Base-by-base conservation (phyloP, 306 rosid genomes). In the Mimosa pudica region DNA sequence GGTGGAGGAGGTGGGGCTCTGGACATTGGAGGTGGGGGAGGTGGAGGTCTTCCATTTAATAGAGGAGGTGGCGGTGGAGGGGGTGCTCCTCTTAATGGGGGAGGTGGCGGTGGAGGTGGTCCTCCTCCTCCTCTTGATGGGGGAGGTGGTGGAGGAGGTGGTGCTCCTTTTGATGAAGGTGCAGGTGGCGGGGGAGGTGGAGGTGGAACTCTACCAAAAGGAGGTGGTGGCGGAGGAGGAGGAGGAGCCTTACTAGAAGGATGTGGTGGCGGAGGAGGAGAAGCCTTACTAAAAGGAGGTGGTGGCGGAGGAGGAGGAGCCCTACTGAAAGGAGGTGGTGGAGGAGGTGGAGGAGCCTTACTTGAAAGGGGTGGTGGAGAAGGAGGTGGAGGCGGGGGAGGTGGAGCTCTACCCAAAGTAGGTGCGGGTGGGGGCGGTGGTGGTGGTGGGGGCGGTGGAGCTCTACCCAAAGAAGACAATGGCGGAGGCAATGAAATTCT, bases 11-110 rank as follows among this genome's bases (percentile, higher is more conserved):
- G 83, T 14, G 89, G 64, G 3, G 38, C 17, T 61, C 66, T 61
- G 30, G 66, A 24, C 66, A 61, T 10, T 61, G 81, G 85, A 44
- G 74, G 74, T 11, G 74, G 74, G 24, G 89, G 74, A 18, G 84
- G 82, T 7, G 80, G 91, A 1, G 88, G 88, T 1, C 82, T 49
- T 62, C 84, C 85, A 55, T 0, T 71, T 57, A 41, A 77, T 42
- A 82, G 77, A 3, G 89, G 85, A 0, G 91, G 88, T 0, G 80
- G 86, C 3, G 87, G 85, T 0, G 85, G 73, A 2, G 86, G 72
- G 3, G 82, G 75, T 1, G 14, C 62, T 65, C 81, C 17, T 20
- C 12, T 60, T 11, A 33, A 70, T 48, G 79, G 79, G 33, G 79
- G 75, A 52, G 47, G 61, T 7, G 88, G 89, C 0, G 84, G 79